phyloP scores from a whole-genome alignment of 2,329 filamentous ascomycete genomes.

The Nothophoma quercina region DNA sequence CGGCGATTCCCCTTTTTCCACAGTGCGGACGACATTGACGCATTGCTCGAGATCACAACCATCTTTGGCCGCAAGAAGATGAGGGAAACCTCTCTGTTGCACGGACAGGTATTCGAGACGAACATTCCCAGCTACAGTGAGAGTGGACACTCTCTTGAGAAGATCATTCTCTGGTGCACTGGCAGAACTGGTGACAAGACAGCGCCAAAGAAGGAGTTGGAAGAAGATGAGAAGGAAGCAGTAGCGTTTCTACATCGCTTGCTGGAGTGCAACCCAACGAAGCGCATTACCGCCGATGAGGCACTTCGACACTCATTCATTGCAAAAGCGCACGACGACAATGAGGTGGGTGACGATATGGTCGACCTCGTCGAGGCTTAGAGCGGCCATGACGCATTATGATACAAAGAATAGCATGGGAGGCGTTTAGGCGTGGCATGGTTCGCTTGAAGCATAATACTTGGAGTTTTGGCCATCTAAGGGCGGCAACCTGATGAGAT shows the following conservation, averaged over 20 bases:
- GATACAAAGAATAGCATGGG: slow-evolving; percentile 33
- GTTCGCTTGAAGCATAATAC: slow-evolving; percentile 30
- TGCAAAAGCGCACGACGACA: slow-evolving; percentile 39
- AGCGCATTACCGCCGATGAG: slow-evolving; percentile 76
- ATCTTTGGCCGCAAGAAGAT: slow-evolving; percentile 90
- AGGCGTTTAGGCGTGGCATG: slow-evolving; percentile 26
- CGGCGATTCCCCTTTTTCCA: slow-evolving; percentile 98
- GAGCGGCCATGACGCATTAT: slow-evolving; percentile 21
- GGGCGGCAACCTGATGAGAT: slow-evolving; percentile 24
- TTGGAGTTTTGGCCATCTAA: slow-evolving; percentile 39
- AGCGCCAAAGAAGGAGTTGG: slow-evolving; percentile 59
- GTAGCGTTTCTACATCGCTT: slow-evolving; percentile 75
- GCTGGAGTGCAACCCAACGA: slow-evolving; percentile 77
- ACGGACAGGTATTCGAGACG: slow-evolving; percentile 91
- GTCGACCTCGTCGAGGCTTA: slow-evolving; percentile 37
- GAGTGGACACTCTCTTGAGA: slow-evolving; percentile 85
- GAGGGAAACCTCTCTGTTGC: slow-evolving; percentile 80
- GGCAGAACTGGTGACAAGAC: slow-evolving; percentile 70
- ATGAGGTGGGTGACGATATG: slow-evolving; percentile 45
- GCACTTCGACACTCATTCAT: slow-evolving; percentile 78
- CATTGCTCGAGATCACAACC: slow-evolving; percentile 95
- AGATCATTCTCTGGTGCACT: slow-evolving; percentile 95
- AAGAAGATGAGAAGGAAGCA: slow-evolving; percentile 73
- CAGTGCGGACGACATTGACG: slow-evolving; percentile 96
- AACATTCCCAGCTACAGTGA: slow-evolving; percentile 90